Evolutionary conservation across 345 rosid genomes (phyloP), one percentile per base, ranked within the genome.

Genomic region (Mercurialis annua): DNA sequence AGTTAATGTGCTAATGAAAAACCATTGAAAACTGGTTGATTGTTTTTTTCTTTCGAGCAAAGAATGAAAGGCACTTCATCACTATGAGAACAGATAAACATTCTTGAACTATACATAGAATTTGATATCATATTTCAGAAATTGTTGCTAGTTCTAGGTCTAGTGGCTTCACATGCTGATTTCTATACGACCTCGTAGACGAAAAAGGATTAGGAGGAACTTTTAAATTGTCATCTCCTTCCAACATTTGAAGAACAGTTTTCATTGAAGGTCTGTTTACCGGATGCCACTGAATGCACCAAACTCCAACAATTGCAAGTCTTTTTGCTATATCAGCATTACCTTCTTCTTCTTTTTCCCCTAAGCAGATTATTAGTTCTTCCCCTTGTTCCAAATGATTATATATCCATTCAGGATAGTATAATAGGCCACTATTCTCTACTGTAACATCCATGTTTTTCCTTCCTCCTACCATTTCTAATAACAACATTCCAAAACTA

Each of bases 391-490:
- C 38, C 36, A 55, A 55, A 55, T 55, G 38, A 29, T 55, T 55
- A 55, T 27, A 29, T 27, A 27, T 55, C 59, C 59, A 55, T 30
- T 63, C 66, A 18, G 54, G 66, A 43, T 62, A 70, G 59, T 62
- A 38, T 12, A 70, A 17, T 17, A 62, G 68, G 14, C 67, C 33
- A 15, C 20, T 55, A 2, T 29, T 55, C 59, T 55, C 47, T 34
- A 43, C 50, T 1, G 27, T 56, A 1, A 29, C 69, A 17, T 56
- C 63, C 6, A 38, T 18, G 1, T 68, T 57, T 47, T 62, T 68
- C 65, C 77, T 46, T 24, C 73, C 73, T 27, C 69, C 73, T 20
- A 68, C 77, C 59, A 68, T 67, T n/a, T 59, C 76, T 27, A 72
- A 51, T 11, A 72, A 30, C 34, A 72, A 21, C 76, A 66, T 73